These are phyloP conservation scores for Orbilia oligospora DNA, from an alignment of 2,329 filamentous ascomycete species.

Conservation along the genomic window DNA sequence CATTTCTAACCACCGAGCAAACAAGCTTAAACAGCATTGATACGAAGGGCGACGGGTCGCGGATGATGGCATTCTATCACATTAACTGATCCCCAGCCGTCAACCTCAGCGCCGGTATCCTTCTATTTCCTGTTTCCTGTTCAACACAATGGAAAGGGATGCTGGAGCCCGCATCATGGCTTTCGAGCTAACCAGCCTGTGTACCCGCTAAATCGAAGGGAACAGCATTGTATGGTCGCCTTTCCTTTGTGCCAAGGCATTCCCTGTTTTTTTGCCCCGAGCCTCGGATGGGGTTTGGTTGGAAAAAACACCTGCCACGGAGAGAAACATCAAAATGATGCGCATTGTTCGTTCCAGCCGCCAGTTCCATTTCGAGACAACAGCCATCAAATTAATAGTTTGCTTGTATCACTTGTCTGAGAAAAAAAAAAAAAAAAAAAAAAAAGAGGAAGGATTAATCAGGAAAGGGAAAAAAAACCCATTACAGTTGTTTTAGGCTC, in stretches of 20 bases:
- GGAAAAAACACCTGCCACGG: conserved; percentile 49
- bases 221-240: conserved; percentile 24
- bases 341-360: conserved; percentile 55
- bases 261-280: conserved; percentile 22
- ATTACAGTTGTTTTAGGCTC: conserved; percentile 55
- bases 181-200: conserved; percentile 8
- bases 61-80: conserved; percentile 15
- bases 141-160: conserved; percentile 36
- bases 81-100: conserved; percentile 27
- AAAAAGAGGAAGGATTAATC: background rate
- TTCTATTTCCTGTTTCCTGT: conserved; percentile 13
- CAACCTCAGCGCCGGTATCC: background rate
- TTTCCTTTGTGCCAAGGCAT: conserved; percentile 34
- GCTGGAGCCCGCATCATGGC: conserved; percentile 10
- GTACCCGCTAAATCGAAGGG: conserved; percentile 23
- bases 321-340: conserved; percentile 41
- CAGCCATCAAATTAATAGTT: conserved; percentile 39
- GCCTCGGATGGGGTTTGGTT: conserved; percentile 39
- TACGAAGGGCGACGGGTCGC: conserved; percentile 10
- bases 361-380: conserved; percentile 56
- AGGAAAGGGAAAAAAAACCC: background rate
- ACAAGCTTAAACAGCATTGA: conserved; percentile 45
- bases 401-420: conserved; percentile 43
- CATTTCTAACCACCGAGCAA: conserved; percentile 1
- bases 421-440: conserved; percentile 14